Percentiles rank a stretch among this genome's conserved stretches.
phyloP scores from a whole-genome alignment of 139 green algal genomes.

The Chlamydomonas incerta region DNA sequence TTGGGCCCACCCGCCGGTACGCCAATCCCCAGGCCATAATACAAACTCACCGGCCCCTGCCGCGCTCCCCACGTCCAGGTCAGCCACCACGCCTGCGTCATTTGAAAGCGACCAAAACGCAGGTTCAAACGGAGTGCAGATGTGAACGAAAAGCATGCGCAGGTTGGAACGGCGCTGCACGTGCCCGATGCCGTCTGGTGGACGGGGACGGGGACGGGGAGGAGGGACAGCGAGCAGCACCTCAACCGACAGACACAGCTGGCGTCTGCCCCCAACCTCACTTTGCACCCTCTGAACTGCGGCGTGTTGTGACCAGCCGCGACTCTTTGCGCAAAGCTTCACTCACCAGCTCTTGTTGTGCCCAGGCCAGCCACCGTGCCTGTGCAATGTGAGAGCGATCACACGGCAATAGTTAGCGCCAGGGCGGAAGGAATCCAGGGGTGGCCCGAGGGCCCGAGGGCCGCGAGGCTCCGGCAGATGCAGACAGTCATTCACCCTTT shows the following conservation, averaged over 20 bases:
- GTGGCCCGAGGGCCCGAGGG: too few relatives aligned
- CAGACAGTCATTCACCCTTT: too few relatives aligned
- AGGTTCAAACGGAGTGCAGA: not conserved
- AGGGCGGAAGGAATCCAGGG: too few relatives aligned
- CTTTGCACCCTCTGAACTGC: not conserved
- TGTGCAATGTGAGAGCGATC: not conserved
- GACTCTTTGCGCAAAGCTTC: not conserved
- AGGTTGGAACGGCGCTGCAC: constrained; percentile 9
- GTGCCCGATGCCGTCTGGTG: not conserved
- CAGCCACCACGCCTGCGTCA: not conserved
- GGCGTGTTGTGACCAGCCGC: constrained; percentile 10
- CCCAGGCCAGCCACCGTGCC: not conserved
- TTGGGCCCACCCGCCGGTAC: too few relatives aligned
- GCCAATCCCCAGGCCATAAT: not conserved
- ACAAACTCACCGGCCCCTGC: not conserved
- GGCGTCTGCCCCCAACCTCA: not conserved
- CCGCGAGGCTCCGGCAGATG: too few relatives aligned
- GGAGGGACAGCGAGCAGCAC: too few relatives aligned
- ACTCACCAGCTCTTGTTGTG: constrained; percentile 3
- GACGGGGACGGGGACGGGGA: not conserved
- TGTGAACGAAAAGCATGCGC: constrained; percentile 1
- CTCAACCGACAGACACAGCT: too few relatives aligned
- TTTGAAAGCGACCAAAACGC: not conserved
- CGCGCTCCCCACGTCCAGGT: not conserved
- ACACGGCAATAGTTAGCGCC: too few relatives aligned